Base-by-base conservation (phyloP, 768 basidiomycete species). In the Termitomyces sp. region DNA sequence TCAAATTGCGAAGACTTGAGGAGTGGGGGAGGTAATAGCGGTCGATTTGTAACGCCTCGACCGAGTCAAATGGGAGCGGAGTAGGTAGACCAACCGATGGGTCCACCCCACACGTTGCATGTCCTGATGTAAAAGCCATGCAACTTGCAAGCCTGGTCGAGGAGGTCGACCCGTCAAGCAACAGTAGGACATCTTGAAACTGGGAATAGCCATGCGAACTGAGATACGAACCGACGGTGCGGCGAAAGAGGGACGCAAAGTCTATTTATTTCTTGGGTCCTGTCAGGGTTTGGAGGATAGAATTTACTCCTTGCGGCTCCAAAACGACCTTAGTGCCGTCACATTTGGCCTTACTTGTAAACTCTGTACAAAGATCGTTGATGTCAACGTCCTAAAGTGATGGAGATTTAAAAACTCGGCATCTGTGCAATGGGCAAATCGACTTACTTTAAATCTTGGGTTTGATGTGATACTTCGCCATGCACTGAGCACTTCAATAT, bases 311-410 rank as follows among this genome's bases (percentile, higher is more conserved):
- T 61, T 75, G 71, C 23, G 81, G 82, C 63, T 83, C 89, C 47
- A 93, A 71, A 19, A 92, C 91, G 38, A 92, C 87, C 73, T 89
- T 90, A 27, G 84, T 84, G 37, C 92, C 92, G 59, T 92, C 91
- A 65, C 92, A 94, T 44, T 83, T 79, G 46, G 92, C 92, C 74
- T 94, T 93, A 66, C 71, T 81, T 45, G 89, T 81, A 66, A 94
- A 91, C 70, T 92, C 88, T 7, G 82, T 64, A 66, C 92, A 94
- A 23, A 94, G 75, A 47, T 87, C 80, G 63, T 87, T 90, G 56
- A 93, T 84, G 65, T 93, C 92, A 38, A 83, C 76, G 64, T 90
- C 87, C 86, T 91, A 56, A 56, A 52, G 19, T 29, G 25, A 42
- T 35, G 52, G 55, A 31, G 48, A n/a, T n/a, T 34, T 42, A 52